Conservation (phyloP, 2,329 filamentous ascomycete species). For the Fusarium citri region DNA sequence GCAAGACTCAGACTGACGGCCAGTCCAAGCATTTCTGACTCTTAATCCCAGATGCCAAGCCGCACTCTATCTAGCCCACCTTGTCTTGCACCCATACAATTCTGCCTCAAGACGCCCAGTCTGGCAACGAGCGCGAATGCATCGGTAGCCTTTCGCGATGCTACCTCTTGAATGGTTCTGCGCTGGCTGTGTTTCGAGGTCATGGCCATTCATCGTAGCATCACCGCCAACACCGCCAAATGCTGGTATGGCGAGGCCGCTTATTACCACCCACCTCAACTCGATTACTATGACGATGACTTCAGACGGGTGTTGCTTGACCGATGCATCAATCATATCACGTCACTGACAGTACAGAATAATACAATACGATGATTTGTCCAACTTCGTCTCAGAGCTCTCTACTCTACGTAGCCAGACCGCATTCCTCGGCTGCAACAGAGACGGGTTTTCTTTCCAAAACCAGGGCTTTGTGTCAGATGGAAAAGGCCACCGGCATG, state of each 20-base stretch:
- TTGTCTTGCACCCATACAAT: background rate
- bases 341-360: slow-evolving; percentile 3
- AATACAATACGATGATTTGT: background rate
- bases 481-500: slow-evolving; percentile 5
- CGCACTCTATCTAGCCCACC: slow-evolving; percentile 4
- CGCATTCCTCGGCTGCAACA: slow-evolving; percentile 31
- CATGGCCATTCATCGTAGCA: slow-evolving; percentile 18
- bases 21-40: slow-evolving; percentile 18
- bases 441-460: slow-evolving; percentile 15
- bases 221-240: slow-evolving; percentile 37
- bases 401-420: slow-evolving; percentile 8
- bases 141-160: slow-evolving; percentile 14
- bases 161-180: slow-evolving; percentile 7
- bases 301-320: background rate
- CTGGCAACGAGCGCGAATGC: slow-evolving; percentile 46
- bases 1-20: slow-evolving; percentile 34
- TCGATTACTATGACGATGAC: background rate
- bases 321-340: slow-evolving; percentile 7
- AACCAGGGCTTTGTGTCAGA: slow-evolving; percentile 20
- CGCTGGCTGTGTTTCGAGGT: slow-evolving; percentile 5
- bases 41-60: slow-evolving; percentile 32
- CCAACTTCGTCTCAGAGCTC: background rate
- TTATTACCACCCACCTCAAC: slow-evolving; percentile 17
- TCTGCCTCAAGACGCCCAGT: slow-evolving; percentile 30
- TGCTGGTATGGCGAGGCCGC: slow-evolving; percentile 6